A percentile compares a stretch with the other conserved stretches of the same genome.
Evolutionary conservation across 2,329 filamentous ascomycete species (phyloP).

Genomic region (Cladosporium sp.): DNA sequence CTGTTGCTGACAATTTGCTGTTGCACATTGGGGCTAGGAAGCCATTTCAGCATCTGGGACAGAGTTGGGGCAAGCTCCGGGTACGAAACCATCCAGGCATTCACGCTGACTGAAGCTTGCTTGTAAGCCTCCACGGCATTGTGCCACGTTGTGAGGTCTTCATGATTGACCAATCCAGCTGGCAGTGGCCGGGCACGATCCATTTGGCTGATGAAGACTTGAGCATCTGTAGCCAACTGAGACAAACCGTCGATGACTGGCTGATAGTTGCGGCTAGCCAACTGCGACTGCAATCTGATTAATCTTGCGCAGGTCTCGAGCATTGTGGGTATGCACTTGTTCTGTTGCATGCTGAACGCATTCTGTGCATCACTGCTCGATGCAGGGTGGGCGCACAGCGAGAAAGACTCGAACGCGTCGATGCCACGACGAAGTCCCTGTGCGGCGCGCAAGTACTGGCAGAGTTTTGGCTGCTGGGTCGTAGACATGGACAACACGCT

Average conservation of each 20-base stretch:
- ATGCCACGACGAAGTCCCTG: not conserved
- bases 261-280: constrained; percentile 23
- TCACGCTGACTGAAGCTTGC: not conserved
- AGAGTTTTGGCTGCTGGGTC: constrained; percentile 14
- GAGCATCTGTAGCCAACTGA: not conserved
- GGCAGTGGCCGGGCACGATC: not conserved
- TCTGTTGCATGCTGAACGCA: constrained; percentile 7
- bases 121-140: not conserved
- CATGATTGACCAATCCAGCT: not conserved
- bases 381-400: constrained; percentile 4
- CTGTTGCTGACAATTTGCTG: not conserved
- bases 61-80: constrained; percentile 13
- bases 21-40: not conserved
- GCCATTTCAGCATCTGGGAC: constrained; percentile 13
- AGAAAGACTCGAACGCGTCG: constrained; percentile 17
- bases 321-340: constrained; percentile 7
- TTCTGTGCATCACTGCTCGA: not conserved
- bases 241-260: constrained; percentile 15
- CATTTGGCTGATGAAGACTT: constrained; percentile 38
- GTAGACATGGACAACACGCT: constrained; percentile 64
- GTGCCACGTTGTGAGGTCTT: constrained; percentile 7
- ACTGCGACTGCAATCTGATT: constrained; percentile 23
- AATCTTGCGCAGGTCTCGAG: constrained; percentile 5
- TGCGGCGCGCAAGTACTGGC: constrained; percentile 3
- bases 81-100: not conserved